A percentile compares a stretch with the other conserved stretches of the same genome.
phyloP scores from a whole-genome alignment of 257 asterid genomes.

The Solanum habrochaites region DNA sequence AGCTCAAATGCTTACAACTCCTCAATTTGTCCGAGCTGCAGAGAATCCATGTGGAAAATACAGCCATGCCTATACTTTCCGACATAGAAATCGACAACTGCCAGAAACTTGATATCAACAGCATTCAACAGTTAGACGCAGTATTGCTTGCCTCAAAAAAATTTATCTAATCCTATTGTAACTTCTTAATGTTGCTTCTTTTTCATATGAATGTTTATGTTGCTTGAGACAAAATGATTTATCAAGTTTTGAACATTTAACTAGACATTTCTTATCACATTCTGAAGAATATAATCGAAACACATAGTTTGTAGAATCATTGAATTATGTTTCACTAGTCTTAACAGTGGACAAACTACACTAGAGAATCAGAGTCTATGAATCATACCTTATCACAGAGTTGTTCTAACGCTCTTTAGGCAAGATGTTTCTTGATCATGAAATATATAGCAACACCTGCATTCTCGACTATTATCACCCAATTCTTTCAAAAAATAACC shows the following conservation, averaged over 20 bases:
- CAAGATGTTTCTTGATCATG: not conserved
- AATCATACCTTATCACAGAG: not conserved
- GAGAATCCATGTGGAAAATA: slow-evolving; percentile 14
- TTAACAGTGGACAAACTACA: not conserved
- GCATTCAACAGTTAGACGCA: not conserved
- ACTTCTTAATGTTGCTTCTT: not conserved
- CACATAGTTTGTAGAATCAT: not conserved
- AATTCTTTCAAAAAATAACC: not conserved
- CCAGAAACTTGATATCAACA: not conserved
- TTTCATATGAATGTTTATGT: not conserved
- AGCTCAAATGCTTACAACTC: slow-evolving; percentile 16
- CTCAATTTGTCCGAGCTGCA: slow-evolving; percentile 18
- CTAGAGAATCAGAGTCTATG: not conserved
- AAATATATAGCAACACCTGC: not conserved
- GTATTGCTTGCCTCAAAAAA: not conserved
- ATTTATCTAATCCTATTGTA: not conserved
- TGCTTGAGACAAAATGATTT: not conserved
- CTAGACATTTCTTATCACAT: not conserved
- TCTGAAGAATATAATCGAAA: not conserved
- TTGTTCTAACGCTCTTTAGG: not conserved
- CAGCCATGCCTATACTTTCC: slow-evolving; percentile 28
- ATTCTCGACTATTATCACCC: not conserved
- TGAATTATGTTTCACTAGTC: not conserved
- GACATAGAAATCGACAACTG: slow-evolving; percentile 16
- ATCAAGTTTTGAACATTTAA: not conserved